Evolutionary conservation across 164 flowering plant species (phyloP), one percentile per base, ranked within the genome.

Genomic region (Chloranthus sessilifolius): DNA sequence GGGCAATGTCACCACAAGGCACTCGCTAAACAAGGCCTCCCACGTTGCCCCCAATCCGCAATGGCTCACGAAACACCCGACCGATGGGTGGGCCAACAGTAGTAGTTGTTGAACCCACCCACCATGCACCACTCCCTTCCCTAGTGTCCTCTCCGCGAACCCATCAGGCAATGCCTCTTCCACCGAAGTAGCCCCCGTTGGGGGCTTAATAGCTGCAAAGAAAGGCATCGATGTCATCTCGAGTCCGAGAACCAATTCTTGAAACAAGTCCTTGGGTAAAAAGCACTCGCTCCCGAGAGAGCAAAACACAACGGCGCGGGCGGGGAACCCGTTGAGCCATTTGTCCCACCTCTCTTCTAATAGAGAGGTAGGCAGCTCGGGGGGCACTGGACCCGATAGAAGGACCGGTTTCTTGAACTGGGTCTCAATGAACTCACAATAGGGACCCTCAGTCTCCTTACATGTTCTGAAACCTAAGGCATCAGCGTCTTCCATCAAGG

Each of bases 241-340:
- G 15, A 74, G 28, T n/a, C 70, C 79, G 4, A 60, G 43, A 10
- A 50, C 27, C 6, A 71, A 49, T 45, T 74, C 76, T 9, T 47
- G 26, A 2, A 75, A 43, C 42, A 72, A 72, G 12, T 51, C 56
- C 7, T 66, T 38, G 1, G 2, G 36, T 4, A 71, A 47, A 8
- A 43, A 35, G 0, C 55, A 46, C 33, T 72, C 68, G 47, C 76
- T 66, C 10, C 80, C 76, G 19, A 75, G 63, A 6, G 71, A 61
- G 46, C 70, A 72, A 51, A 28, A 66, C 1, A 72, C 46, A 0
- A 72, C 76, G 1, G 70, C 56, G 0, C 52, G 41, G 0, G 63
- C 35, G 3, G 54, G 44, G 28, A 63, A 72, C 7, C 26, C 17
- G 23, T 15, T 34, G 0, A 76, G 53, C 81, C 78, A 70, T 0